Evolutionary conservation across 768 basidiomycete genomes (phyloP), one percentile per base, ranked within the genome.

Genomic region (Kwoniella sp.): DNA sequence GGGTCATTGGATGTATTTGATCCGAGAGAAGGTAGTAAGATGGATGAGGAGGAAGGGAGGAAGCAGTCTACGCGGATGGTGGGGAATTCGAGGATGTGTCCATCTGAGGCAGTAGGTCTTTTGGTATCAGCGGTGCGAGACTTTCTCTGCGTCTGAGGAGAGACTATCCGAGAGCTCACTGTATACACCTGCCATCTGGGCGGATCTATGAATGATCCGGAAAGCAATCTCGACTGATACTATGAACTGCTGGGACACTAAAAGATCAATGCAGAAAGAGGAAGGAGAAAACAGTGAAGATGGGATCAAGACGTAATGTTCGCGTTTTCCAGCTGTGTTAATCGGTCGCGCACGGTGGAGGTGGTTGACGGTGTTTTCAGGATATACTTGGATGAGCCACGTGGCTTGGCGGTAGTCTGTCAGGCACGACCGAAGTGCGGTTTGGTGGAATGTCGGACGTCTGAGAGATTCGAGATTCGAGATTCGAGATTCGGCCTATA

Each of bases 41-140:
- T 70, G 9, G 56, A 33, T 9, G 40, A 46, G 2, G 58, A 40
- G n/a, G 63, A 48, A 10, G 58, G 64, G 21, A 60, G 82, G 79
- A 98, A 98, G 65, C 87, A 85, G 76, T 98, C 94, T 27, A 97
- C 88, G 1, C 91, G 88, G 53, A 97, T 92, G 68, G 70, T 74
- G 80, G 84, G 80, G 74, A 93, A 96, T 4, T 91, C 90, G 6
- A 83, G 84, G 4, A 89, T 82, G 73, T 90, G 88, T 0, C 90
- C 88, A 76, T 88, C 78, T 79, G n/a, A n/a, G n/a, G n/a, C n/a
- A n/a, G n/a, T n/a, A n/a, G n/a, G n/a, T n/a, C n/a, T n/a, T 13
- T 17, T 15, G 6, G 29, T 10, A 44, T 19, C 8, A 10, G 3
- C 40, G 40, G 17, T n/a, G n/a, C n/a, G n/a, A n/a, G n/a, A n/a